Evolutionary conservation across 768 basidiomycete species (phyloP), one percentile per base, ranked within the genome.

Genomic region (Cyclocybe cylindracea): DNA sequence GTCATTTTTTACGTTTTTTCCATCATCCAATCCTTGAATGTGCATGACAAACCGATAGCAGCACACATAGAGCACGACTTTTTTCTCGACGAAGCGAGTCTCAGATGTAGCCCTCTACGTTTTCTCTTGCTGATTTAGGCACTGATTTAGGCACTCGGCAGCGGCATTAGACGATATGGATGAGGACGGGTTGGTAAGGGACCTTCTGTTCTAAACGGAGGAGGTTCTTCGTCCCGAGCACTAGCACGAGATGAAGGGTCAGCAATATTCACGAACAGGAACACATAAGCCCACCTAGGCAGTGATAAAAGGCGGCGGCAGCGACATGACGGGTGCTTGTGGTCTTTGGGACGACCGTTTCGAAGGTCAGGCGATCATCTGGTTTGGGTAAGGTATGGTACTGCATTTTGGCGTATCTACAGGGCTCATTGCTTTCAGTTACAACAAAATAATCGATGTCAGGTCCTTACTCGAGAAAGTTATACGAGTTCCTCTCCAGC

Each of bases 251-350:
- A 13, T 19, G 33, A 48, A 41, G 39, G 50, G 37, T 49, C 39
- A 34, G 32, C 39, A 48, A 16, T 18, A 9, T 11, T 59, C 68
- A 34, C 18, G 31, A 48, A 50, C 19, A 32, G 11, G 36, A 41
- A 10, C 35, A 46, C 11, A 47, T 24, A 5, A 34, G 66, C 78
- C 35, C 52, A 91, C 91, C 90, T 39, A 94, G 76, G 64, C 90
- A 91, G 58, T 94, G 89, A 66, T 94, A 91, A 65, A 94, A 86
- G 4, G 84, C 91, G 11, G 87, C 82, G 7, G 91, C 85, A 8
- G 89, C 91, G 35, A 93, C 87, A 62, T 85, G 89, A 8, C 81
- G 77, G 4, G 86, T 89, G 59, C 86, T 90, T 1, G 86, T 81
- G 39, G 69, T 63, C 55, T 70, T 78, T 8, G 89, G 89, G 8